These are phyloP conservation scores for Myriosclerotinia curreyana DNA, from an alignment of 2,329 filamentous ascomycete species.

Conservation along the genomic window DNA sequence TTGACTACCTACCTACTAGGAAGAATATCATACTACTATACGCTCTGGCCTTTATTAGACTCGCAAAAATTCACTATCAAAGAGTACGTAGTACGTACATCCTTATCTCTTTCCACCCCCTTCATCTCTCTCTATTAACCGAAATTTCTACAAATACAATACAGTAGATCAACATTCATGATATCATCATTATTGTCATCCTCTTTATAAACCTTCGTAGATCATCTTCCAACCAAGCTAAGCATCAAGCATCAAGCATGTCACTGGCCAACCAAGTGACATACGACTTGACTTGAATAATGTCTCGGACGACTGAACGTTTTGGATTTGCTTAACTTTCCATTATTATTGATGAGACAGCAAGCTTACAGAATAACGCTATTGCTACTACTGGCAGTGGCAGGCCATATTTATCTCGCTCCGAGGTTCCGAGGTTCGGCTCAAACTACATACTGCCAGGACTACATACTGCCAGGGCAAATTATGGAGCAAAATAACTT, in stretches of 20 bases:
- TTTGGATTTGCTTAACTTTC: constrained; percentile 2
- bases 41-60: not conserved
- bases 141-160: not conserved
- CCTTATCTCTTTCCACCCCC: not conserved
- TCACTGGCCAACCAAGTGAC: constrained; percentile 11
- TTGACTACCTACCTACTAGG: not conserved
- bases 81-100: not conserved
- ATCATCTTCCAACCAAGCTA: constrained; percentile 8
- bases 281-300: constrained; percentile 1
- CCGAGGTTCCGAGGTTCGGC: not conserved
- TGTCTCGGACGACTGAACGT: constrained; percentile 14
- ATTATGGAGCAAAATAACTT: not conserved
- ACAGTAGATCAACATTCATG: constrained; percentile 5
- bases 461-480: constrained; percentile 5
- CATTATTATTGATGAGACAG: constrained; percentile 5
- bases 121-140: not conserved
- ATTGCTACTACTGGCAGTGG: not conserved
- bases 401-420: constrained; percentile 7
- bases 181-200: constrained; percentile 12
- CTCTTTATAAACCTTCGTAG: not conserved
- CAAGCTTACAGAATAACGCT: constrained; percentile 6
- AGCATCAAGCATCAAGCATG: constrained; percentile 16
- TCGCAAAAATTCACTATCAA: not conserved
- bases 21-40: not conserved
- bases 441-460: too few relatives aligned